Evolutionary conservation across 2,329 filamentous ascomycete genomes (phyloP), one percentile per base, ranked within the genome.

Genomic region (Fusarium mundagurra): DNA sequence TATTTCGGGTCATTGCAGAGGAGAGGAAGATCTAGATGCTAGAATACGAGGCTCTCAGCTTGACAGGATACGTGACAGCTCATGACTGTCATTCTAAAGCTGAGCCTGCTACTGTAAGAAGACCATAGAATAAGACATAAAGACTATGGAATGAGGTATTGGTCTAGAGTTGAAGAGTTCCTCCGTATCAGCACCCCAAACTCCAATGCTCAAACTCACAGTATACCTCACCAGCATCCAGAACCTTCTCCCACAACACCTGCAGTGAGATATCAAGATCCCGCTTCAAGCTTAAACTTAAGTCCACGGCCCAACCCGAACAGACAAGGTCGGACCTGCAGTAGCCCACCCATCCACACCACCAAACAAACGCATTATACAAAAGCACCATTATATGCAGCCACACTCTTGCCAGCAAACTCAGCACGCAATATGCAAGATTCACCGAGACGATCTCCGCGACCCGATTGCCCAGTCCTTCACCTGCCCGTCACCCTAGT

Each of bases 261-360:
- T 41, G 24, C 31, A n/a, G 27, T 34, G 24, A 29, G 8, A 36
- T 22, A 36, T n/a, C 33, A 36, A 59, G 55, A 59, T 48, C n/a
- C 8, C 20, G 10, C 38, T 27, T 36, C 58, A 38, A 67, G 29
- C 41, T 36, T 41, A 57, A 57, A 43, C 24, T 27, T 31, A 36
- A 64, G 36, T 16, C 43, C 31, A 61, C 47, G 33, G 58, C 50
- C 47, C 50, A 62, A n/a, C 24, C 62, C 62, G 62, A 62, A 36
- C 29, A 51, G 27, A n/a, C 18, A 45, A 8, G 34, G 24, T 27
- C n/a, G 75, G 73, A 77, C 75, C 75, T 77, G 75, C 75, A 77
- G 75, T 71, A 77, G 64, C 34, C 43, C 57, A 38, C 33, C 10
- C 57, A 59, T 29, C 39, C 54, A 36, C 44, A 34, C 53, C 62